phyloP scores from a whole-genome alignment of 2,329 filamentous ascomycete genomes.

The Monosporascus sp. region DNA sequence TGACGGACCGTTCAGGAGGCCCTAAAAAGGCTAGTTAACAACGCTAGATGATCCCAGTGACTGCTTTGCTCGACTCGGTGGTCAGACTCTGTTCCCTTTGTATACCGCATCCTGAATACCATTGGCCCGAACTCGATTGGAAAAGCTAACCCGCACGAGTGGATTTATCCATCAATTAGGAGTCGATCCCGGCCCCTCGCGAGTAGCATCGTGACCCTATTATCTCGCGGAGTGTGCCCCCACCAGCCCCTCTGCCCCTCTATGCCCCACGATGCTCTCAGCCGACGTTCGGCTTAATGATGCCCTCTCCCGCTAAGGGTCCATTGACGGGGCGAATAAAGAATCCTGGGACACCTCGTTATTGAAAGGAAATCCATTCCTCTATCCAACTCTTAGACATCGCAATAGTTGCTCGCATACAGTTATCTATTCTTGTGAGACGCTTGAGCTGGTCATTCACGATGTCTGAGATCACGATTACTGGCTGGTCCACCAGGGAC shows the following conservation, averaged over 20 bases:
- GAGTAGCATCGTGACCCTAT: slow-evolving; percentile 1
- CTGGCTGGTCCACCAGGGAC: slow-evolving; percentile 65
- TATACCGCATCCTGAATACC: neutral
- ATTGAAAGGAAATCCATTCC: neutral
- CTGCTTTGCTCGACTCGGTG: neutral
- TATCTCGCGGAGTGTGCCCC: slow-evolving; percentile 1
- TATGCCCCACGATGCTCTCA: neutral
- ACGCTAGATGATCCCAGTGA: too few species aligned
- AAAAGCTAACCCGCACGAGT: neutral
- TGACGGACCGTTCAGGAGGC: too few species aligned
- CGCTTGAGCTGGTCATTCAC: neutral
- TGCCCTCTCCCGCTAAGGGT: neutral
- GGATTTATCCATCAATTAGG: slow-evolving; percentile 30
- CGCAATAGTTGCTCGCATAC: neutral
- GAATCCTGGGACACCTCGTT: neutral
- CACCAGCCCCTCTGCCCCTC: neutral
- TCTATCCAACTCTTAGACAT: neutral
- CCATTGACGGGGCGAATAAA: neutral
- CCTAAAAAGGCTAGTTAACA: too few species aligned
- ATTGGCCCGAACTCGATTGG: slow-evolving; percentile 1
- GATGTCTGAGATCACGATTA: slow-evolving; percentile 63
- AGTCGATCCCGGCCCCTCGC: neutral
- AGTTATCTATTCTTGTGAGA: neutral
- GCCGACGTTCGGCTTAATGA: neutral
- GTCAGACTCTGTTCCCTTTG: neutral